Percentiles rank a stretch among this genome's conserved stretches.
Conservation (phyloP, 495 filamentous ascomycete species). For the Hypoxylon lienhwacheense region DNA sequence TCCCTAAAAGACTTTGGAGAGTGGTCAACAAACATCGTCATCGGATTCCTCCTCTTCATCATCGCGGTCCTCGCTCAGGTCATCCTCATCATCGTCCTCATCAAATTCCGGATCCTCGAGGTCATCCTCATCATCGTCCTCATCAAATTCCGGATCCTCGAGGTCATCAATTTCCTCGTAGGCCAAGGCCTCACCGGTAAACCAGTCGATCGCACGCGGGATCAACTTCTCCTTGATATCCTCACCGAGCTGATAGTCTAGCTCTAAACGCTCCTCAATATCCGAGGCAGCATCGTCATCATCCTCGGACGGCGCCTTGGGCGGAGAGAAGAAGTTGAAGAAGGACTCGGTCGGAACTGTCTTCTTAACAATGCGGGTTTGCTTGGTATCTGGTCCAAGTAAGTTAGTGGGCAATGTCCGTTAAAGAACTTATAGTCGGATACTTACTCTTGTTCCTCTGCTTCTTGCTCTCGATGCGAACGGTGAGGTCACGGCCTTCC, state of each 20-base stretch:
- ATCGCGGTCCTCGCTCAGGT: constrained; percentile 73
- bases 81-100: constrained; percentile 85
- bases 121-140: constrained; percentile 92
- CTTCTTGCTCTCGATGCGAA: constrained; percentile 96
- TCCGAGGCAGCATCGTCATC: constrained; percentile 79
- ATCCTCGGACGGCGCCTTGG: constrained; percentile 77
- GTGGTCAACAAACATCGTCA: constrained; percentile 73
- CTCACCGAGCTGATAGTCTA: constrained; percentile 98
- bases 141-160: constrained; percentile 80
- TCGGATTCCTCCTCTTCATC: constrained; percentile 90
- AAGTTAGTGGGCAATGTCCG: constrained; percentile 36
- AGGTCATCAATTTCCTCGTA: constrained; percentile 94
- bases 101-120: constrained; percentile 86
- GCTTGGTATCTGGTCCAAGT: constrained; percentile 78
- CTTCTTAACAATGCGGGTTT: constrained; percentile 98
- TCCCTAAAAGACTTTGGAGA: constrained; percentile 8
- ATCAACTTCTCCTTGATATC: constrained; percentile 99
- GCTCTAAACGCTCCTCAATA: constrained; percentile 96
- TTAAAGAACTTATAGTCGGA: neutral
- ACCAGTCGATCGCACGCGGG: constrained; percentile 98
- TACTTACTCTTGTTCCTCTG: constrained; percentile 98
- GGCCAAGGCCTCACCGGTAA: constrained; percentile 96
- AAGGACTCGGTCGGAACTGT: constrained; percentile 98
- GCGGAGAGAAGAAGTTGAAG: constrained; percentile 99
- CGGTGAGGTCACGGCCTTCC: constrained; percentile 85